Base-by-base conservation (phyloP, 176 grass and related monocot species). In the Alopecurus myosuroides region DNA sequence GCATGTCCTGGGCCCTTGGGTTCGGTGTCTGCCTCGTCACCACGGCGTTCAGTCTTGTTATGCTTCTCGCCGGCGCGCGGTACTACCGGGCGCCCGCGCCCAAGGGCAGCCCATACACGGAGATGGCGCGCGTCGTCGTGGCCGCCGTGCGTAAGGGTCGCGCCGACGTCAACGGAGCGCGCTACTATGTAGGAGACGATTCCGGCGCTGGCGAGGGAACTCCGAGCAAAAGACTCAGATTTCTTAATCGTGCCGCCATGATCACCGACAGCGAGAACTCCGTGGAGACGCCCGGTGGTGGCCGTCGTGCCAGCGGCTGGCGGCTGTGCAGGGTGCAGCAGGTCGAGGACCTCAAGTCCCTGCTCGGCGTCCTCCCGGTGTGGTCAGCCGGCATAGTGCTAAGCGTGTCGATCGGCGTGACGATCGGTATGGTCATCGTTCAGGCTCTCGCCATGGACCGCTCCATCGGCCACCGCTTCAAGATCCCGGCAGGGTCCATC, bases 391-490 rank as follows among this genome's bases (percentile, higher is more conserved):
- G 52, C 7, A 81, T 92, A 74, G 28, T 81, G 42, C 0, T 81
- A 48, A 92, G 84, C 66, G 13, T 86, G 39, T 86, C 87, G 7
- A 77, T 92, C 22, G 80, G 74, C 74, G 82, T 78, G 39, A 84
- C 84, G 37, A 1, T 76, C 6, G 80, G 82, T 42, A 55, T 92
- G 39, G 68, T 81, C 9, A 53, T 89, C 15, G 84, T 92, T 15
- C 79, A 92, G 17, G 90, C 90, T 4, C 83, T 92, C 73, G 76
- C 87, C n/a, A 86, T 89, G 90, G 83, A 92, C 39, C 90, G 87
- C 55, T 92, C 87, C 7, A 26, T 92, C 19, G 79, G 89, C 28
- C 46, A 18, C 18, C 46, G 20, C 35, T 92, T 92, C 76, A 22
- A 76, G 80, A 67, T 93, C 29, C 88, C 88, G 5, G 71, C 88